These are phyloP conservation scores for Solanum gandarillasii DNA, from an alignment of 257 asterid genomes.

Conservation along the genomic window DNA sequence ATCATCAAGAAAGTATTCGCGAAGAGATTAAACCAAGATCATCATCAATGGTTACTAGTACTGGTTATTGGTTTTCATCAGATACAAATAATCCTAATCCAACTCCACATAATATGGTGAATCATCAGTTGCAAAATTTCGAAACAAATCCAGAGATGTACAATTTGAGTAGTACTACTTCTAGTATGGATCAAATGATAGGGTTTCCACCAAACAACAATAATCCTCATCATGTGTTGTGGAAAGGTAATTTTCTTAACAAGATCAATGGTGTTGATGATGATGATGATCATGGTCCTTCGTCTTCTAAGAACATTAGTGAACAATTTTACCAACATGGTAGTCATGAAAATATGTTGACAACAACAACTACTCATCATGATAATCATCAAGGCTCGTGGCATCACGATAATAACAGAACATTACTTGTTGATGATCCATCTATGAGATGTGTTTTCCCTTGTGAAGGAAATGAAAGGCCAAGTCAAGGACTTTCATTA, in stretches of 20 bases:
- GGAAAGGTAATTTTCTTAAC: constrained; percentile 36
- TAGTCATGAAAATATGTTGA: neutral
- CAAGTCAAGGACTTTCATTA: constrained; percentile 81
- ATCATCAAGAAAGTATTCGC: constrained; percentile 4
- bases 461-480: constrained; percentile 70
- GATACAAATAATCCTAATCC: constrained; percentile 19
- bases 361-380: neutral
- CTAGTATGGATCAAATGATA: constrained; percentile 44
- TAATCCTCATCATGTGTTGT: constrained; percentile 15
- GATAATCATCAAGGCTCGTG: constrained; percentile 5
- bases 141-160: constrained; percentile 47
- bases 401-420: constrained; percentile 18
- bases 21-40: constrained; percentile 18
- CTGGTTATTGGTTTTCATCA: constrained; percentile 36
- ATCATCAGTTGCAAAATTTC: constrained; percentile 14
- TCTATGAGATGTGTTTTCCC: constrained; percentile 53
- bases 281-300: constrained; percentile 1
- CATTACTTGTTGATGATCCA: constrained; percentile 31
- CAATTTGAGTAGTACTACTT: constrained; percentile 19
- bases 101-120: neutral
- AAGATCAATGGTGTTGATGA: constrained; percentile 6
- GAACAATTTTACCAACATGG: constrained; percentile 24
- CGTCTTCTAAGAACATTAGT: constrained; percentile 26
- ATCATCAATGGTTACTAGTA: constrained; percentile 17
- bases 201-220: constrained; percentile 42